Percentiles rank a stretch among this genome's conserved stretches.
Evolutionary conservation across 2,329 filamentous ascomycete genomes (phyloP).

Genomic region (Ramichloridium luteum): DNA sequence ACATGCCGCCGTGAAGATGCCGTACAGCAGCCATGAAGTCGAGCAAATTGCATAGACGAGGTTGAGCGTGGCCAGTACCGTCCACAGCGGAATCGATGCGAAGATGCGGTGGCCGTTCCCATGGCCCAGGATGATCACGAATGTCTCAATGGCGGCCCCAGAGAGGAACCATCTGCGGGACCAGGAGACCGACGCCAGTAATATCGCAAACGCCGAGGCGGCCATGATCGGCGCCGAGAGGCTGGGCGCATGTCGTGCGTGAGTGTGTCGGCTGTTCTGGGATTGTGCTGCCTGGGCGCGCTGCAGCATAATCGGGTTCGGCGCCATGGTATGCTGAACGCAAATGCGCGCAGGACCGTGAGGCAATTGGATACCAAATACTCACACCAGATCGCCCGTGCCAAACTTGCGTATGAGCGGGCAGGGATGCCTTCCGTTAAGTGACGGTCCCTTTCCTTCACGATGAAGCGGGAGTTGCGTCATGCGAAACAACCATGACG

Average conservation of each 20-base stretch:
- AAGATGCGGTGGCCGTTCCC: slow-evolving; percentile 28
- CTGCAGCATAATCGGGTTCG: slow-evolving; percentile 11
- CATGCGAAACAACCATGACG: too few species aligned
- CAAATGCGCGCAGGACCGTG: too few species aligned
- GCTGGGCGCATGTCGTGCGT: slow-evolving; percentile 1
- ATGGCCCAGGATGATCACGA: slow-evolving; percentile 16
- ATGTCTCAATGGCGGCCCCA: slow-evolving; percentile 18
- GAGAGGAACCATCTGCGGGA: slow-evolving; percentile 17
- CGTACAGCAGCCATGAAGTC: slow-evolving; percentile 42
- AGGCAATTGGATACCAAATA: too few species aligned
- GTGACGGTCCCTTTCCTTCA: too few species aligned
- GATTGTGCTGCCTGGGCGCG: slow-evolving; percentile 6
- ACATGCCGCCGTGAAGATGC: slow-evolving; percentile 30
- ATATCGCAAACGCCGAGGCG: slow-evolving; percentile 8
- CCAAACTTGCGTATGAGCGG: too few species aligned
- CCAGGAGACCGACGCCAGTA: slow-evolving; percentile 13
- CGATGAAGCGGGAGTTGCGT: too few species aligned
- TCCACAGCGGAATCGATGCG: slow-evolving; percentile 35
- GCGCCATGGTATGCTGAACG: slow-evolving; percentile 12
- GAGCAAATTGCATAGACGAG: slow-evolving; percentile 35
- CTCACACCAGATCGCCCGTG: too few species aligned
- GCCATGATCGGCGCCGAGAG: slow-evolving; percentile 4
- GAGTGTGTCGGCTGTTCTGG: slow-evolving; percentile 4
- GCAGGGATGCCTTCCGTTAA: too few species aligned
- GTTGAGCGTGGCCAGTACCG: slow-evolving; percentile 35